A percentile compares a stretch with the other conserved stretches of the same genome.
Evolutionary conservation across 176 grass and related monocot genomes (phyloP).

Genomic region (Oryza australiensis): DNA sequence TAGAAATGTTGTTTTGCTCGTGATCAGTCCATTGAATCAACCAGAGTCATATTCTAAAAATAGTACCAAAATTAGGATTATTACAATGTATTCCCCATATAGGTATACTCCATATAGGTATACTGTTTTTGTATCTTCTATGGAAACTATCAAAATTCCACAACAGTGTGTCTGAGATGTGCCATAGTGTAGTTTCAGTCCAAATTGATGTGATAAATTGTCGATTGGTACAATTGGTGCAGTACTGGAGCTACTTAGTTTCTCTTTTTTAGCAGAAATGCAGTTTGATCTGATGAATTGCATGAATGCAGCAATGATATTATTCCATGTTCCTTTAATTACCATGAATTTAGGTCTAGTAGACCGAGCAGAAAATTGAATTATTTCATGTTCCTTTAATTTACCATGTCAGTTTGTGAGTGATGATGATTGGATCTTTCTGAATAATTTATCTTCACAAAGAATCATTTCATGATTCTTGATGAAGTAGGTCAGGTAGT

Average conservation of each 20-base stretch:
- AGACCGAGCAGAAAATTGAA: neutral
- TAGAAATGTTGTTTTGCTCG: neutral
- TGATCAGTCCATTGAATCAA: neutral
- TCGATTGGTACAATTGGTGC: no score
- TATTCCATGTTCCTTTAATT: no score
- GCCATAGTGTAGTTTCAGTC: no score
- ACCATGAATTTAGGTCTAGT: neutral
- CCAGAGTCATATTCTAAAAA: neutral
- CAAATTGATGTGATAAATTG: no score
- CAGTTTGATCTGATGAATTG: no score
- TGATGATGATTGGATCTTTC: neutral
- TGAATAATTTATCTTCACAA: neutral
- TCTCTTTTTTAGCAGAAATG: no score
- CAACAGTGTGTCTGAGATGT: no score
- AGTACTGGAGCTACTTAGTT: no score
- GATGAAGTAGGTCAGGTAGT: no score
- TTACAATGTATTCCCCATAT: neutral
- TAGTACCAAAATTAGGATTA: neutral
- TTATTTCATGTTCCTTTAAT: conserved; percentile 17
- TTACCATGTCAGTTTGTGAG: neutral
- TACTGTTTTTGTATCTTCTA: conserved; percentile 1
- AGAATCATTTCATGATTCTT: no score
- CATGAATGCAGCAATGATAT: no score
- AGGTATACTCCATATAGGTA: no score
- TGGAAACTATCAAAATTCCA: neutral